A percentile compares a stretch with the other conserved stretches of the same genome.
Conservation (phyloP, 176 grass and related monocot species). For the Eleusine coracana region DNA sequence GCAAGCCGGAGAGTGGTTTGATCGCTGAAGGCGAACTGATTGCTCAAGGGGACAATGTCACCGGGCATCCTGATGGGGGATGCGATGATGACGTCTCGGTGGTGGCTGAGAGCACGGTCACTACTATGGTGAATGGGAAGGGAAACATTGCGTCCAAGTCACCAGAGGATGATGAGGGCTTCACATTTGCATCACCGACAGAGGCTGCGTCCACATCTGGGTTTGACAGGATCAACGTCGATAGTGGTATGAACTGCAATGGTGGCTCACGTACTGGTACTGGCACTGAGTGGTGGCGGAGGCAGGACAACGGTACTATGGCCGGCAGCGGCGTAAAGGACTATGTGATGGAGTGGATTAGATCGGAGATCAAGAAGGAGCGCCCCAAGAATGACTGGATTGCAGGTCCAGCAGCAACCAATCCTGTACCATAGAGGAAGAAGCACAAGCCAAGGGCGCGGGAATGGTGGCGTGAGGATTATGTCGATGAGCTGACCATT, state of each 20-base stretch:
- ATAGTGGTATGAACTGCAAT: conserved; percentile 48
- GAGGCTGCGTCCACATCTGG: conserved; percentile 48
- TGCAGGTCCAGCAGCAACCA: conserved; percentile 30
- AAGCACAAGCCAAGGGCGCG: conserved; percentile 52
- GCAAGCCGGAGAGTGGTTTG: conserved; percentile 35
- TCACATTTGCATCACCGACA: conserved; percentile 46
- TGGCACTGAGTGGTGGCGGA: conserved; percentile 57
- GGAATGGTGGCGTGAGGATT: conserved; percentile 93
- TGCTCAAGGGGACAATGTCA: conserved; percentile 1
- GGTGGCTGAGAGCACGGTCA: conserved; percentile 42
- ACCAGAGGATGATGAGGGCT: conserved; percentile 50
- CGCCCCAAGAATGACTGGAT: conserved; percentile 73
- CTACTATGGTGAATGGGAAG: conserved; percentile 50
- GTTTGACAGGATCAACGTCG: conserved; percentile 64
- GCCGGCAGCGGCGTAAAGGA: conserved; percentile 58
- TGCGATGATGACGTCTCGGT: conserved; percentile 50
- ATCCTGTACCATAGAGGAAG: conserved; percentile 36
- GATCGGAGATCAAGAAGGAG: conserved; percentile 88
- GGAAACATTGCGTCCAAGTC: conserved; percentile 43
- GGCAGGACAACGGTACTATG: conserved; percentile 35
- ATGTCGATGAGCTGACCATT: conserved; percentile 74
- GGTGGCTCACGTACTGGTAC: conserved; percentile 21
- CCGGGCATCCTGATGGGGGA: conserved; percentile 26
- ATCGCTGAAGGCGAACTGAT: neutral
- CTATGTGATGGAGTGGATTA: conserved; percentile 92